These are phyloP conservation scores for Oidium heveae DNA, from an alignment of 2,329 filamentous ascomycete genomes.

Conservation along the genomic window DNA sequence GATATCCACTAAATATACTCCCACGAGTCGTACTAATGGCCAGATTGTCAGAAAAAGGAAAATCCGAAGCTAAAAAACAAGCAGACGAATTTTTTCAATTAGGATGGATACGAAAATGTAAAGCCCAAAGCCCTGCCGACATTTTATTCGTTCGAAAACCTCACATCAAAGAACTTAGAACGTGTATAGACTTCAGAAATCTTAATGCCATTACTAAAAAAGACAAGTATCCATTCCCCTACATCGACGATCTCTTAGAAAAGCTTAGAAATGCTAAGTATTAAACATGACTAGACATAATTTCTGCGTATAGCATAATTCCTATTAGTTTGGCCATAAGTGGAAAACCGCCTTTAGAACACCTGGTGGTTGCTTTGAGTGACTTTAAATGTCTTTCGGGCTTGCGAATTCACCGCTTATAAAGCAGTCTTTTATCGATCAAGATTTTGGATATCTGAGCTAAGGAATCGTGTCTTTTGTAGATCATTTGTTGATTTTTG, in stretches of 20 bases:
- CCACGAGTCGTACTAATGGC: neutral
- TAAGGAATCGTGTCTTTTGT: neutral
- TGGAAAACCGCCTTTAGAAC: neutral
- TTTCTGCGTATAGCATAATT: neutral
- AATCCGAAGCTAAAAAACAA: neutral
- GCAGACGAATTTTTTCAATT: neutral
- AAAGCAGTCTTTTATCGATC: neutral
- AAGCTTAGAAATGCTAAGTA: neutral
- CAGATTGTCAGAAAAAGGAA: neutral
- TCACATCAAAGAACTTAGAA: neutral
- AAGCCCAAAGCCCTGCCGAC: neutral
- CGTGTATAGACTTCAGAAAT: neutral
- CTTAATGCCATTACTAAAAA: neutral
- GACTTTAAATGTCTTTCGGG: neutral
- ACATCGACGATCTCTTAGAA: neutral
- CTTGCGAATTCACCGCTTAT: neutral
- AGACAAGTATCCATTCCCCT: constrained; percentile 1
- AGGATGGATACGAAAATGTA: neutral
- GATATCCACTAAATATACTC: neutral
- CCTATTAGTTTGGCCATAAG: neutral
- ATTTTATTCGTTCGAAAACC: neutral
- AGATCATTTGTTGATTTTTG: neutral
- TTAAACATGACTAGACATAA: neutral
- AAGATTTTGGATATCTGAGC: neutral
- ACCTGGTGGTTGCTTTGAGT: neutral